Conservation (phyloP, 1,139 yeast species). For the Scheffersomyces cryptocercus region DNA sequence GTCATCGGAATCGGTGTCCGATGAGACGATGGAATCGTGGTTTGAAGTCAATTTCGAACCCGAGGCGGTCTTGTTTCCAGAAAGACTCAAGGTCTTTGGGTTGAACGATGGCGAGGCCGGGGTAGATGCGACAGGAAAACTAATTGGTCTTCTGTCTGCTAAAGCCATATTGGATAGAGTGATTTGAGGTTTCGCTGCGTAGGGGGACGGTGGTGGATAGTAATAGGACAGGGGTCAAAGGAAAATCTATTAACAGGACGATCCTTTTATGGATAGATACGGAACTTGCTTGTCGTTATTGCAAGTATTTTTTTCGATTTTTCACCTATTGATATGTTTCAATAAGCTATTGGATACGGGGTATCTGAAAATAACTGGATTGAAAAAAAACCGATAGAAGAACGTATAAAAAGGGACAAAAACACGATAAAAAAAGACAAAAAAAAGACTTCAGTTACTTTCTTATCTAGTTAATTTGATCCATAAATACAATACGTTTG, state of each 20-base stretch:
- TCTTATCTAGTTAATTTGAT: slow-evolving; percentile 2
- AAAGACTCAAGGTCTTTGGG: slow-evolving; percentile 37
- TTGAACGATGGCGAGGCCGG: slow-evolving; percentile 50
- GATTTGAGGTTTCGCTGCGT: background rate
- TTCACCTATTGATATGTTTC: no score
- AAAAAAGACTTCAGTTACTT: slow-evolving; percentile 3
- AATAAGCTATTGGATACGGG: no score
- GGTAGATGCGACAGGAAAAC: slow-evolving; percentile 39
- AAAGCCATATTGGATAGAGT: slow-evolving; percentile 42
- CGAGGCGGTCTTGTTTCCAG: slow-evolving; percentile 8
- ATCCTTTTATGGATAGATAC: background rate
- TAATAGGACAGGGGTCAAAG: background rate
- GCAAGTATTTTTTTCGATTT: no score
- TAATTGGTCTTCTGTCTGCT: slow-evolving; percentile 60
- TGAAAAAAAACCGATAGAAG: slow-evolving; percentile 1
- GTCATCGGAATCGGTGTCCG: slow-evolving; percentile 2
- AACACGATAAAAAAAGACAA: slow-evolving; percentile 1
- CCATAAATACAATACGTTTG: slow-evolving; percentile 1
- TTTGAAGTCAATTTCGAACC: slow-evolving; percentile 1
- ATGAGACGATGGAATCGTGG: slow-evolving; percentile 3
- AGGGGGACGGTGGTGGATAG: background rate
- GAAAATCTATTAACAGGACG: slow-evolving; percentile 1
- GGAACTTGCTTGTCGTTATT: no score
- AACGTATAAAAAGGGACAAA: background rate
- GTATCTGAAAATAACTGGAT: slow-evolving; percentile 1